phyloP scores from a whole-genome alignment of 805 yeast species.

The Zygotorulaspora chibaensis region DNA sequence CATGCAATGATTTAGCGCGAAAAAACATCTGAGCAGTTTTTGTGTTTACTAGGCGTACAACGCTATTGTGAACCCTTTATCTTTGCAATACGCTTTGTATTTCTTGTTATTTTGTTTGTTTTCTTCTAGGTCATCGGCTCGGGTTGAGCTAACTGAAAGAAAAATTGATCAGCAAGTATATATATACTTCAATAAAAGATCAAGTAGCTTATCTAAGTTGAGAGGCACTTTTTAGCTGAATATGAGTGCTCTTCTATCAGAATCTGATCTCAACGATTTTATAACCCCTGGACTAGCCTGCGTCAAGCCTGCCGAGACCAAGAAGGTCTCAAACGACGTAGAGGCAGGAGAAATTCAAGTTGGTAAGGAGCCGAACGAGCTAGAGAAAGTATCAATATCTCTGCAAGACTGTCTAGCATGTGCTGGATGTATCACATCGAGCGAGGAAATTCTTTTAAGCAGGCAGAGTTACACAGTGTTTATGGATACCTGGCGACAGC shows the following conservation, averaged over 20 bases:
- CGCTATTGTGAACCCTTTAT: no score
- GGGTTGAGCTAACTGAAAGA: no score
- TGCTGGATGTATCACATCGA: conserved; percentile 93
- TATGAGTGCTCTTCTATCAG: conserved; percentile 86
- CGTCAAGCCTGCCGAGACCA: conserved; percentile 67
- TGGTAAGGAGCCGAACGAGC: conserved; percentile 50
- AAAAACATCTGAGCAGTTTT: no score
- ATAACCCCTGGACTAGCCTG: conserved; percentile 94
- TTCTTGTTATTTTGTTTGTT: no score
- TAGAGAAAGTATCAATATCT: conserved; percentile 81
- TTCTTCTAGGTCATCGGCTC: no score
- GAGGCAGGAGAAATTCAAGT: conserved; percentile 53
- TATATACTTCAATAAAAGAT: no score
- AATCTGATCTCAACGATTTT: conserved; percentile 90
- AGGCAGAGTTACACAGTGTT: conserved; percentile 85
- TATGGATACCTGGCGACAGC: conserved; percentile 49
- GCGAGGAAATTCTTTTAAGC: conserved; percentile 90
- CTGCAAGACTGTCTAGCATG: conserved; percentile 94
- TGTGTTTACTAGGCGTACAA: no score
- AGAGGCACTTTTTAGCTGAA: not conserved
- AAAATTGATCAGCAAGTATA: no score
- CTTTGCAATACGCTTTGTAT: no score
- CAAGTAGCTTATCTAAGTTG: no score
- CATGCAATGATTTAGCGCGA: no score
- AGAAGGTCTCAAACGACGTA: conserved; percentile 8